phyloP scores from a whole-genome alignment of 768 basidiomycete genomes.

The Coprinopsis sp. region DNA sequence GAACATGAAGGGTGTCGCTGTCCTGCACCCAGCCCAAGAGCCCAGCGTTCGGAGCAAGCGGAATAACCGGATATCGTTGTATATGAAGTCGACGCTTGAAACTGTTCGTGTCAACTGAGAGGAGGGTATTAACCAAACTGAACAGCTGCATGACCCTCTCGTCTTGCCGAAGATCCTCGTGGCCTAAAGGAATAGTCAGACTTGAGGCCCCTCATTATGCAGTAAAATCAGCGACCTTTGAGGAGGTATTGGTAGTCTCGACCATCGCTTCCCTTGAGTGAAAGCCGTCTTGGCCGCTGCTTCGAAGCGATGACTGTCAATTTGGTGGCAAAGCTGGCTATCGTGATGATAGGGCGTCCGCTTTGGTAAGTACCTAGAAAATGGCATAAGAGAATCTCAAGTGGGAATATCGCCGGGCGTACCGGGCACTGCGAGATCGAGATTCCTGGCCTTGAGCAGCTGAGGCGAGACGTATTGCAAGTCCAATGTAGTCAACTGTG shows the following conservation, averaged over 20 bases:
- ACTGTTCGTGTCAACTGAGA: slow-evolving; percentile 88
- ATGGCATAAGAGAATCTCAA: not conserved
- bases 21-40: slow-evolving; percentile 94
- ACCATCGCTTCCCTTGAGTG: slow-evolving; percentile 85
- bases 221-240: slow-evolving; percentile 56
- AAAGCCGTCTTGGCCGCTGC: slow-evolving; percentile 88
- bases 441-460: slow-evolving; percentile 79
- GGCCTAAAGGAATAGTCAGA: slow-evolving; percentile 48
- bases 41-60: slow-evolving; percentile 93
- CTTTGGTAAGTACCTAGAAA: slow-evolving; percentile 83
- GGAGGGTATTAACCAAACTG: slow-evolving; percentile 90
- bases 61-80: slow-evolving; percentile 88
- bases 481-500: slow-evolving; percentile 83
- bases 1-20: slow-evolving; percentile 91
- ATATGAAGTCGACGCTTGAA: slow-evolving; percentile 96
- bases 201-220: not conserved
- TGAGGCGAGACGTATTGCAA: slow-evolving; percentile 96
- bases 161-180: slow-evolving; percentile 98
- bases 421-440: slow-evolving; percentile 97
- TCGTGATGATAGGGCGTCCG: slow-evolving; percentile 77
- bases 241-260: slow-evolving; percentile 88
- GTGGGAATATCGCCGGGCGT: slow-evolving; percentile 12
- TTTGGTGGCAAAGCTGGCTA: slow-evolving; percentile 82
- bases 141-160: slow-evolving; percentile 99
- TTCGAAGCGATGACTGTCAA: slow-evolving; percentile 94